These are phyloP conservation scores for Vitis hybrid DNA, from an alignment of 177 flowering plant species.

Conservation along the genomic window DNA sequence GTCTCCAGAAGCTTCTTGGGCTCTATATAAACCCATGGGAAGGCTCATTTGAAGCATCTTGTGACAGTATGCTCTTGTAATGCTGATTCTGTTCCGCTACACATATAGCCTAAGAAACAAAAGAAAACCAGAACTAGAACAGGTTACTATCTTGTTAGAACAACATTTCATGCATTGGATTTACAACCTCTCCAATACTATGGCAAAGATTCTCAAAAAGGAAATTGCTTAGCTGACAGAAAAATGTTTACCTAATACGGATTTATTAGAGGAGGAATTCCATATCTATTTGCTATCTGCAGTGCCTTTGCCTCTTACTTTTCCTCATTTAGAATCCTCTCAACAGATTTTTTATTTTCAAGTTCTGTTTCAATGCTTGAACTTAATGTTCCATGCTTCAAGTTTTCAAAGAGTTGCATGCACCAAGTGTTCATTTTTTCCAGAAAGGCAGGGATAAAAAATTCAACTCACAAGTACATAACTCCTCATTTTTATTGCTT, in stretches of 20 bases:
- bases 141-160: background rate
- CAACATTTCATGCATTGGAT: background rate
- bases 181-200: background rate
- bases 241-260: background rate
- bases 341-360: too few relatives aligned
- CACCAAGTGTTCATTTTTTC: too few relatives aligned
- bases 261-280: background rate
- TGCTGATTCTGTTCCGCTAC: background rate
- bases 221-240: background rate
- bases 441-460: background rate
- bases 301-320: background rate
- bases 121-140: background rate
- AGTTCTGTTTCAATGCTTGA: background rate
- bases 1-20: too few relatives aligned
- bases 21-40: too few relatives aligned
- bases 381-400: background rate
- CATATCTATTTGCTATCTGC: background rate
- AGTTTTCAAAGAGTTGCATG: background rate
- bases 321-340: too few relatives aligned
- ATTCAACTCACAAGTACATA: background rate
- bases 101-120: background rate
- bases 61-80: background rate
- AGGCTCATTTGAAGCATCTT: too few relatives aligned
- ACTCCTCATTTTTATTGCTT: background rate
- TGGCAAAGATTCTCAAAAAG: background rate